Evolutionary conservation across 2,329 filamentous ascomycete genomes (phyloP).

Genomic region (Colletotrichum sojae): DNA sequence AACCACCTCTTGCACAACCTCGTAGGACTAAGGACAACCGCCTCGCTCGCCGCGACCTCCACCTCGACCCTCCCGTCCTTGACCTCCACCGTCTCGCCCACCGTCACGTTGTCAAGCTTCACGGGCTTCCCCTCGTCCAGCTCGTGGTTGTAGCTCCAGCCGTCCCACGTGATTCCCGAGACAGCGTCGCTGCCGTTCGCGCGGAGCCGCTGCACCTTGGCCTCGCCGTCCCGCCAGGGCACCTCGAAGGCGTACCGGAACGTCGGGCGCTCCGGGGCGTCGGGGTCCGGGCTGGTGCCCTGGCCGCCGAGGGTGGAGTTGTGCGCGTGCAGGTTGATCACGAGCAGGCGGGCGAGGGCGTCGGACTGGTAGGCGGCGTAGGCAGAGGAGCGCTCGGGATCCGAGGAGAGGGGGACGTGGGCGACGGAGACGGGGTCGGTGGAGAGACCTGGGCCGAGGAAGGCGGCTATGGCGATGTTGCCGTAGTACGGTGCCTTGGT

Average conservation of each 20-base stretch:
- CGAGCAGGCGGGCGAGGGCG: constrained; percentile 61
- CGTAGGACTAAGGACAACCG: constrained; percentile 50
- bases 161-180: constrained; percentile 73
- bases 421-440: constrained; percentile 58
- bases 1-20: neutral
- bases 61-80: constrained; percentile 54
- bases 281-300: constrained; percentile 45
- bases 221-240: constrained; percentile 44
- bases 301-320: constrained; percentile 68
- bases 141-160: constrained; percentile 73
- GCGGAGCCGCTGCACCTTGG: constrained; percentile 62
- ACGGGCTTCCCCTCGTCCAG: constrained; percentile 68
- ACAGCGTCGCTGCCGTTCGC: constrained; percentile 77
- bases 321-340: constrained; percentile 72
- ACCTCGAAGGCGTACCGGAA: constrained; percentile 60
- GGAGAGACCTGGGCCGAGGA: constrained; percentile 62
- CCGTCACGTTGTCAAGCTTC: constrained; percentile 67
- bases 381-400: constrained; percentile 59
- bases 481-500: constrained; percentile 77
- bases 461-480: constrained; percentile 70
- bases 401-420: constrained; percentile 57
- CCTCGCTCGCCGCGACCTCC: constrained; percentile 60
- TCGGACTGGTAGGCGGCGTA: constrained; percentile 68
- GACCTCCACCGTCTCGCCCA: constrained; percentile 59
- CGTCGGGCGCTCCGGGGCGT: constrained; percentile 47